phyloP scores from a whole-genome alignment of 2,329 filamentous ascomycete species.

The Xylaria sp. region DNA sequence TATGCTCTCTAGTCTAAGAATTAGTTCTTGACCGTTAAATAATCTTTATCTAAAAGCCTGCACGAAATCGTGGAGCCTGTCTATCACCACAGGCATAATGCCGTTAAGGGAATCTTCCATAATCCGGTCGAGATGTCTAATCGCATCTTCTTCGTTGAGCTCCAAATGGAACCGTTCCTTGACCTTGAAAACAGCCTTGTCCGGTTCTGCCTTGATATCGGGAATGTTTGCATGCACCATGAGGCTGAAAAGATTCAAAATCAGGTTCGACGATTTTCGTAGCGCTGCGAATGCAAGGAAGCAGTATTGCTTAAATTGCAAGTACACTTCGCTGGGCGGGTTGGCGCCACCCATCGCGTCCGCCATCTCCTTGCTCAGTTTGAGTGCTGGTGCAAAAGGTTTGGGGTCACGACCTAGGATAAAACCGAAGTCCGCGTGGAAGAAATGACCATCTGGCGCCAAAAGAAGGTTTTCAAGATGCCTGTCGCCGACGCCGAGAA shows the following conservation, averaged over 20 bases:
- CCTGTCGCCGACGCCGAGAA: conserved; percentile 93
- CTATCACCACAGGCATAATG: conserved; percentile 92
- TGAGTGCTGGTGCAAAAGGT: conserved; percentile 96
- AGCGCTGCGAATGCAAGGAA: conserved; percentile 94
- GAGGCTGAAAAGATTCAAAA: conserved; percentile 92
- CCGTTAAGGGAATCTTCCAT: conserved; percentile 92
- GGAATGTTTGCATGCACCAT: conserved; percentile 99
- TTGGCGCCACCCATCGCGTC: conserved; percentile 93
- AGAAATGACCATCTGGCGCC: conserved; percentile 90
- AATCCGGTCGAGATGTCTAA: conserved; percentile 84
- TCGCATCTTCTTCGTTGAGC: conserved; percentile 90
- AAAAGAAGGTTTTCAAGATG: conserved; percentile 96
- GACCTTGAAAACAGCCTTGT: conserved; percentile 94
- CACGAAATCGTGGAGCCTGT: conserved; percentile 91
- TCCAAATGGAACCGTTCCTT: conserved; percentile 94
- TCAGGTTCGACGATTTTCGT: conserved; percentile 87
- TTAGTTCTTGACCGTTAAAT: conserved; percentile 1
- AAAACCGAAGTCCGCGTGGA: conserved; percentile 98
- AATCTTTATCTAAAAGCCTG: conserved; percentile 79
- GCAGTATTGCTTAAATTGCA: conserved; percentile 92
- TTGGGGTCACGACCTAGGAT: conserved; percentile 97
- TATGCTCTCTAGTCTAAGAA: conserved; percentile 15
- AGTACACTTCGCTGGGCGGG: conserved; percentile 76
- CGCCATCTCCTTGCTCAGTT: conserved; percentile 97
- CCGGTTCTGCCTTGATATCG: conserved; percentile 89